Conservation (phyloP, 306 rosid species). For the Sechiopsis laciniata region DNA sequence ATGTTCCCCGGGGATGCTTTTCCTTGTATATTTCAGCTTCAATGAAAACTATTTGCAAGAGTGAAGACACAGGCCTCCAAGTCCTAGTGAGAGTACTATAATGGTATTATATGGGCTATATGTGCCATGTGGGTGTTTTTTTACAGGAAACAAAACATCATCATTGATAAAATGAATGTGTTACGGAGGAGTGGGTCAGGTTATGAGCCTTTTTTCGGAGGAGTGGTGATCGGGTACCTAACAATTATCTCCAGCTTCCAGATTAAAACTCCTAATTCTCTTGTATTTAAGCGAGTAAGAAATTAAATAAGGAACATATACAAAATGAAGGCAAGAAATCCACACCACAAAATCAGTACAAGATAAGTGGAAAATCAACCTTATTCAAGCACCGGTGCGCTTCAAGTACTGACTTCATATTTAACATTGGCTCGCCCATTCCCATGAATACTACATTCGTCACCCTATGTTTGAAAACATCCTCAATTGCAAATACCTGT, state of each 20-base stretch:
- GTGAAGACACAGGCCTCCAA: neutral
- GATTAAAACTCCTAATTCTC: neutral
- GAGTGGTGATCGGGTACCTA: too few relatives aligned
- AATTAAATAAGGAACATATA: too few relatives aligned
- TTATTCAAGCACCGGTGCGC: conserved; percentile 90
- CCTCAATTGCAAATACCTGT: conserved; percentile 94
- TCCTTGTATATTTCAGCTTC: neutral
- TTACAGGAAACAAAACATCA: too few relatives aligned
- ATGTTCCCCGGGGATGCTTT: neutral
- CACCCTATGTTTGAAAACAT: conserved; percentile 79
- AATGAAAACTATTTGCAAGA: neutral
- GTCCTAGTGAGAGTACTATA: neutral
- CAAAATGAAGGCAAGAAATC: too few relatives aligned
- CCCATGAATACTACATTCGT: conserved; percentile 97
- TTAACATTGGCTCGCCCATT: conserved; percentile 99
- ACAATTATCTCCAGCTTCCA: neutral
- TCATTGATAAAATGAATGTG: too few relatives aligned
- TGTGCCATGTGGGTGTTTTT: too few relatives aligned
- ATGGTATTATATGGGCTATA: too few relatives aligned
- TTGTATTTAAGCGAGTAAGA: neutral
- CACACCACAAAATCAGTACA: neutral
- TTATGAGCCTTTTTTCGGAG: too few relatives aligned
- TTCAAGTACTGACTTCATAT: conserved; percentile 75
- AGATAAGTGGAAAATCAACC: conserved; percentile 35
- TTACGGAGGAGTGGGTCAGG: too few relatives aligned